Evolutionary conservation across 2,329 filamentous ascomycete species (phyloP).

Genomic region (Alternaria infectoria): DNA sequence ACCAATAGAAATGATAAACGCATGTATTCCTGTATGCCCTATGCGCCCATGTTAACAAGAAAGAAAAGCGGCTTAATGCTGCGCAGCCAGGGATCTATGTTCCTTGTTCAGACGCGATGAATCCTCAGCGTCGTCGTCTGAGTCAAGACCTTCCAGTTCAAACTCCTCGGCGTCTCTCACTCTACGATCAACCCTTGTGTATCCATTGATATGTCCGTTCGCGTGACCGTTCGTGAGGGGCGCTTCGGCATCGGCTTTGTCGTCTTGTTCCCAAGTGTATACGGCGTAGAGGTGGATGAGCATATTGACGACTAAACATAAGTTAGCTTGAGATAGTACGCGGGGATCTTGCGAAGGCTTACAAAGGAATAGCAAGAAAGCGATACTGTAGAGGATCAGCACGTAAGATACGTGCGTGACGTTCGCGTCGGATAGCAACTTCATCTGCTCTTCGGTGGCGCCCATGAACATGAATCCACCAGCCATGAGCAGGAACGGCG

Average conservation of each 20-base stretch:
- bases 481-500: slow-evolving; percentile 80
- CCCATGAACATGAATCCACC: slow-evolving; percentile 98
- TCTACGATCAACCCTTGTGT: slow-evolving; percentile 61
- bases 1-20: not conserved
- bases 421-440: slow-evolving; percentile 71
- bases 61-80: slow-evolving; percentile 13
- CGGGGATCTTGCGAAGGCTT: too few relatives aligned
- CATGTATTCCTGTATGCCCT: not conserved
- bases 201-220: slow-evolving; percentile 40
- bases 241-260: slow-evolving; percentile 46
- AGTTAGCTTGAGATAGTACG: slow-evolving; percentile 21
- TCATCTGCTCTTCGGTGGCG: slow-evolving; percentile 95
- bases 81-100: slow-evolving; percentile 20
- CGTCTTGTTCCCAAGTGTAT: slow-evolving; percentile 55
- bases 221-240: slow-evolving; percentile 36
- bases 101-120: slow-evolving; percentile 30
- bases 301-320: slow-evolving; percentile 72
- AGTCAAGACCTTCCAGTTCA: slow-evolving; percentile 88
- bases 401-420: slow-evolving; percentile 93
- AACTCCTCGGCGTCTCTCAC: slow-evolving; percentile 88
- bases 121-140: slow-evolving; percentile 75
- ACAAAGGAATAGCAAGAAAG: slow-evolving; percentile 90
- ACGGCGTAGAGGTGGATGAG: slow-evolving; percentile 84
- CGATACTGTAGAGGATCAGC: slow-evolving; percentile 86
- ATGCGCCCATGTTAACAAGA: not conserved